Evolutionary conservation across 768 basidiomycete species (phyloP).

Genomic region (Guyanaporus albipodus): DNA sequence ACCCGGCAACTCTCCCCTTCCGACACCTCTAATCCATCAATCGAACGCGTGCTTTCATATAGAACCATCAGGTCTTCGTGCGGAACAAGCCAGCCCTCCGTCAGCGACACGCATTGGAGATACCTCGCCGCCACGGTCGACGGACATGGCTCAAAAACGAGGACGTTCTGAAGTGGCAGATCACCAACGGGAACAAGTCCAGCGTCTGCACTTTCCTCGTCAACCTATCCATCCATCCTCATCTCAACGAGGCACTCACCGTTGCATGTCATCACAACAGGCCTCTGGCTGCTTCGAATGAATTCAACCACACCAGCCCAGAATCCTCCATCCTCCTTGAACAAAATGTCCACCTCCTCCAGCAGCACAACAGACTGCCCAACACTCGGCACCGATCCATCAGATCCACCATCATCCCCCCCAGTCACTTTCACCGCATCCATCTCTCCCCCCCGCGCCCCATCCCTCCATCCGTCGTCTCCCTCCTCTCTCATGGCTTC

Average conservation of each 20-base stretch:
- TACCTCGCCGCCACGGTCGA: constrained; percentile 57
- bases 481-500: constrained; percentile 23
- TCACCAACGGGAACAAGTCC: constrained; percentile 66
- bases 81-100: constrained; percentile 49
- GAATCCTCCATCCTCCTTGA: constrained; percentile 80
- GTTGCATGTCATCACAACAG: constrained; percentile 93
- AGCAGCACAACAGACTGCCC: constrained; percentile 87
- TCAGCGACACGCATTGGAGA: constrained; percentile 58
- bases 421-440: too few species aligned
- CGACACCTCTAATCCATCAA: constrained; percentile 26
- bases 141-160: constrained; percentile 62
- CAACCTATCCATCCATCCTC: constrained; percentile 9
- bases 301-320: constrained; percentile 80
- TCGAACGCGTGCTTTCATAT: constrained; percentile 37
- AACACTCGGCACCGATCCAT: constrained; percentile 32
- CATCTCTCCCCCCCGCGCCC: constrained; percentile 1
- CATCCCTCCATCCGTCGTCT: constrained; percentile 5
- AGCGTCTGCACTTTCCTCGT: constrained; percentile 47
- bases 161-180: constrained; percentile 71
- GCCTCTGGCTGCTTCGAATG: constrained; percentile 79
- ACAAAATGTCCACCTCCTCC: constrained; percentile 95
- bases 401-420: constrained; percentile 4
- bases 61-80: constrained; percentile 41
- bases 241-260: constrained; percentile 44
- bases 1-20: constrained; percentile 35